Percentiles rank a stretch among this genome's conserved stretches.
Evolutionary conservation across 768 basidiomycete species (phyloP).

Genomic region (Macrolepiota dolichaula): DNA sequence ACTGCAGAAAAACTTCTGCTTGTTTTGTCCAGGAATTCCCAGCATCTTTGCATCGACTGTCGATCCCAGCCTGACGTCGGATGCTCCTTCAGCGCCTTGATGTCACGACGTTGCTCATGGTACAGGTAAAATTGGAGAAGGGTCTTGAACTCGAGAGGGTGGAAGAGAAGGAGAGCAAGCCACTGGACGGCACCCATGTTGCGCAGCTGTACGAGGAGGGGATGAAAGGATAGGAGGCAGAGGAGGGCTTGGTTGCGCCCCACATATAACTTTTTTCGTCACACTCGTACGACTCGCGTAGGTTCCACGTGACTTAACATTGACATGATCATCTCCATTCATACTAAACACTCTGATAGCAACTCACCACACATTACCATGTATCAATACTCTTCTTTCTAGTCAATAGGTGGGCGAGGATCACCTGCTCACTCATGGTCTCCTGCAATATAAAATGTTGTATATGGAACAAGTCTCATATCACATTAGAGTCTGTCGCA

Average conservation of each 20-base stretch:
- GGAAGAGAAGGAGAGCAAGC: constrained; percentile 68
- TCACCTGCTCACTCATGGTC: no score
- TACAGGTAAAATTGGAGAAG: constrained; percentile 83
- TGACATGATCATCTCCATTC: no score
- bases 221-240: neutral
- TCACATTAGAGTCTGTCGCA: no score
- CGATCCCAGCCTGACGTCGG: constrained; percentile 86
- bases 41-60: constrained; percentile 81
- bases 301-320: neutral
- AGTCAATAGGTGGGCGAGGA: no score
- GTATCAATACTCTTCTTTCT: no score
- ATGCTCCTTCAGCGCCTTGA: constrained; percentile 71
- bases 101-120: constrained; percentile 79
- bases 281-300: constrained; percentile 17
- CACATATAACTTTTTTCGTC: constrained; percentile 1
- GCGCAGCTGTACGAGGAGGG: neutral
- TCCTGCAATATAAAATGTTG: no score
- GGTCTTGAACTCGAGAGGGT: constrained; percentile 80
- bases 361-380: no score
- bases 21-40: constrained; percentile 85
- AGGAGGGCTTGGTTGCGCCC: neutral
- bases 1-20: constrained; percentile 90
- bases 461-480: no score
- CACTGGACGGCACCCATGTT: constrained; percentile 57
- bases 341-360: no score